These are phyloP conservation scores for Elsinoe arachidis DNA, from an alignment of 2,329 filamentous ascomycete genomes.

Conservation along the genomic window DNA sequence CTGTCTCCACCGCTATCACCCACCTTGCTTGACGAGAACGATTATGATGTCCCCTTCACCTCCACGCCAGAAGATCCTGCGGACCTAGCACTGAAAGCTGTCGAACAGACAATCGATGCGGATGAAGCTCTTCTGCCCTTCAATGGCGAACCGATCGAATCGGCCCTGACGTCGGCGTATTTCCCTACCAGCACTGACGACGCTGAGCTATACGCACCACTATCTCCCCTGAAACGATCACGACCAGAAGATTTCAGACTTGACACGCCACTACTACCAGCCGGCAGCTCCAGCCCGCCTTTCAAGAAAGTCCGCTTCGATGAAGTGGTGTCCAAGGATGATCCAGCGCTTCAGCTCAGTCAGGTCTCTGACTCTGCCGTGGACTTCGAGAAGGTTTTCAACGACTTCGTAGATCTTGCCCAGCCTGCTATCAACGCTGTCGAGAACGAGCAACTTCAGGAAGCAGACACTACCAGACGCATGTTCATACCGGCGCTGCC, in stretches of 20 bases:
- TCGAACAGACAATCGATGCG: conserved; percentile 24
- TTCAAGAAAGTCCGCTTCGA: conserved; percentile 32
- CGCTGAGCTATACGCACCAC: conserved; percentile 16
- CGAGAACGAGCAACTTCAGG: conserved; percentile 39
- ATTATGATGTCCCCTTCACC: conserved; percentile 18
- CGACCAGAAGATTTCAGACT: conserved; percentile 33
- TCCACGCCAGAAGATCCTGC: conserved; percentile 26
- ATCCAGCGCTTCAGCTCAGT: conserved; percentile 28
- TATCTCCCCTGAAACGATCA: conserved; percentile 27
- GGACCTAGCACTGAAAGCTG: conserved; percentile 18
- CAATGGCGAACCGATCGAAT: conserved; percentile 8
- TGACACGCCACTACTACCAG: conserved; percentile 40
- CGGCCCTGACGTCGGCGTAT: conserved; percentile 12
- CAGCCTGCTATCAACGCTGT: conserved; percentile 28
- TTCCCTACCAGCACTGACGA: conserved; percentile 20
- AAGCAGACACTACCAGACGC: conserved; percentile 40
- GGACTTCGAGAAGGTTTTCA: conserved; percentile 28
- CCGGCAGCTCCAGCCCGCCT: conserved; percentile 28
- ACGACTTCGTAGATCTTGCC: conserved; percentile 30
- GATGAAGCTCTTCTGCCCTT: not conserved
- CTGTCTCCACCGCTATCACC: conserved; percentile 29
- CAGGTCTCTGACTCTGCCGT: conserved; percentile 22
- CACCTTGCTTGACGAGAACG: conserved; percentile 20
- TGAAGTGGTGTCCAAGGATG: conserved; percentile 32
- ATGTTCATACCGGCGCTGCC: conserved; percentile 43